Conservation (phyloP, 352 stramenopile genomes). For the Phytophthora kernoviae region DNA sequence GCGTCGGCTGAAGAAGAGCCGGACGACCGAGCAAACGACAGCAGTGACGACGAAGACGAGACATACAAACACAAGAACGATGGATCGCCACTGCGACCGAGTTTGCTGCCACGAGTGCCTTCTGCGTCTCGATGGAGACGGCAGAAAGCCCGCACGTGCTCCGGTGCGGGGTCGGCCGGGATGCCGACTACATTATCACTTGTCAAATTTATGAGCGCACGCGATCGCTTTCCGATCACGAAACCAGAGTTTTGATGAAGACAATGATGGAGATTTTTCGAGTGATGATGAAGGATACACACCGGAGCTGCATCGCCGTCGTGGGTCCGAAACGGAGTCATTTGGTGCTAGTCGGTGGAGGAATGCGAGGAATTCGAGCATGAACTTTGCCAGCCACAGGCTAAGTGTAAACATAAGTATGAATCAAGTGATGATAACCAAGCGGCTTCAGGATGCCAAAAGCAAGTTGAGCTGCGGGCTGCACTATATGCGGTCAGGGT, state of each 20-base stretch:
- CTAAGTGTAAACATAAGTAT: constrained; percentile 36
- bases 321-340: constrained; percentile 17
- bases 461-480: constrained; percentile 39
- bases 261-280: constrained; percentile 61
- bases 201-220: constrained; percentile 38
- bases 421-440: constrained; percentile 32
- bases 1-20: constrained; percentile 13
- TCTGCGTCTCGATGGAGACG: constrained; percentile 28
- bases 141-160: constrained; percentile 51
- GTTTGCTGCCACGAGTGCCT: constrained; percentile 24
- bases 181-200: constrained; percentile 33
- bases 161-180: constrained; percentile 29
- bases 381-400: constrained; percentile 33
- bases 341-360: constrained; percentile 26
- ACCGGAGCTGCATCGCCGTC: constrained; percentile 26
- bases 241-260: constrained; percentile 23
- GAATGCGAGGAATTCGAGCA: constrained; percentile 33
- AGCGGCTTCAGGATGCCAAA: constrained; percentile 35
- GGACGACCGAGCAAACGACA: constrained; percentile 1
- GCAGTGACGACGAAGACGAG: constrained; percentile 15
- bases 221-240: constrained; percentile 34
- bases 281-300: constrained; percentile 63
- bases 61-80: background rate
- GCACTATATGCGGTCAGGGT: constrained; percentile 53
- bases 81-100: constrained; percentile 14